Percentiles rank a stretch among this genome's conserved stretches.
Conservation (phyloP, 306 rosid species). For the Pachyrhizus erosus region DNA sequence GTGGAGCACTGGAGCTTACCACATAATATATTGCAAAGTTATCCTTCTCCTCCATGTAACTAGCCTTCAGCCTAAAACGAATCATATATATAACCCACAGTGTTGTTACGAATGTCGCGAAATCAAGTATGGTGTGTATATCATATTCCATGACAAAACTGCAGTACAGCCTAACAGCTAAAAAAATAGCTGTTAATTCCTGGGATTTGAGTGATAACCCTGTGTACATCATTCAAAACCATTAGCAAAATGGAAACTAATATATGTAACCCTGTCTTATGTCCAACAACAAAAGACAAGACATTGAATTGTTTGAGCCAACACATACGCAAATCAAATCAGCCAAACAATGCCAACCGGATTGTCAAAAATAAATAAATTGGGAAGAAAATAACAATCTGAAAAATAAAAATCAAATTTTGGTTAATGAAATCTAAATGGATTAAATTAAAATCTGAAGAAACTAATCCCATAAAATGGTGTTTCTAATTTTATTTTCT, state of each 20-base stretch:
- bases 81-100: conserved; percentile 96
- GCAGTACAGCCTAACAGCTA: conserved; percentile 96
- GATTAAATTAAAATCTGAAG: neutral
- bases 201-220: conserved; percentile 95
- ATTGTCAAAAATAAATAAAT: neutral
- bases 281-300: conserved; percentile 10
- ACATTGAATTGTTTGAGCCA: neutral
- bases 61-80: conserved; percentile 90
- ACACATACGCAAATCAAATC: conserved; percentile 14
- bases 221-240: conserved; percentile 56
- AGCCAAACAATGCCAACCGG: conserved; percentile 30
- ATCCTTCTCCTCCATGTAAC: conserved; percentile 99
- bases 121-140: conserved; percentile 93
- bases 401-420: neutral
- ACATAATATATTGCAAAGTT: conserved; percentile 91
- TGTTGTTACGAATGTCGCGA: conserved; percentile 84
- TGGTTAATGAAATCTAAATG: conserved; percentile 4
- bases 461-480: conserved; percentile 7
- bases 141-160: conserved; percentile 98
- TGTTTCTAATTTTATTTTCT: conserved; percentile 1
- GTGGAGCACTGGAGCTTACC: conserved; percentile 55
- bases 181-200: conserved; percentile 90
- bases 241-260: neutral
- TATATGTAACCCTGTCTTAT: neutral
- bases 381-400: neutral